Evolutionary conservation across 2,329 filamentous ascomycete genomes (phyloP), one percentile per base, ranked within the genome.

Genomic region (Monilinia laxa): DNA sequence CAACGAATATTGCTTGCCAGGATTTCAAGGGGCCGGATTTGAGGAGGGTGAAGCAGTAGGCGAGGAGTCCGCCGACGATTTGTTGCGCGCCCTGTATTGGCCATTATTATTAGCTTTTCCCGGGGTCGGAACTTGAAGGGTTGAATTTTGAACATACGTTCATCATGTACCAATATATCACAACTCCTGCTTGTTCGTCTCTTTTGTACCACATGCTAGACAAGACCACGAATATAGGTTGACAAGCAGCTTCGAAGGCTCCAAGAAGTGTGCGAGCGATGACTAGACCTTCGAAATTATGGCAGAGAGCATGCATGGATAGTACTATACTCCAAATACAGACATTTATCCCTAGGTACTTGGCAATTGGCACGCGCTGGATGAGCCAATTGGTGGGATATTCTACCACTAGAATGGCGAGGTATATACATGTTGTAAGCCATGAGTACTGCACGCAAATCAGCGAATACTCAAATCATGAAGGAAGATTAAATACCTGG

Each of bases 141-240:
- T 9, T 49, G 3, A 6, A 20, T 20, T 11, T 1, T 2, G 11
- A 10, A 18, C 28, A 35, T 49, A 65, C 64, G 16, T 66, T 66
- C 64, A 66, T 66, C 56, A 64, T 82, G 77, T 89, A 90, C 74
- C 74, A 76, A 66, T 73, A 91, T 64, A 89, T 83, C 2, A 83
- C 84, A 1, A 84, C 85, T 1, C 81, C 79, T 2, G 86, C 86
- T 77, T 91, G 88, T 75, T 91, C 88, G 64, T 82, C 81, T 74
- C 88, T 88, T 2, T 89, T 90, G 72, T 90, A 91, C 88, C 89
- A 91, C 78, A 90, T 87, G 5, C 81, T 84, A 3, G 87, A 89
- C 70, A 91, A 81, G 23, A 65, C 63, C 4, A 65, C 55, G 71
- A 90, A 90, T 0, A 87, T 85, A 0, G 89, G 89, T 1, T 87